These are phyloP conservation scores for Acanthamoeba sp. DNA, from an alignment of 208 protist species.

Conservation along the genomic window DNA sequence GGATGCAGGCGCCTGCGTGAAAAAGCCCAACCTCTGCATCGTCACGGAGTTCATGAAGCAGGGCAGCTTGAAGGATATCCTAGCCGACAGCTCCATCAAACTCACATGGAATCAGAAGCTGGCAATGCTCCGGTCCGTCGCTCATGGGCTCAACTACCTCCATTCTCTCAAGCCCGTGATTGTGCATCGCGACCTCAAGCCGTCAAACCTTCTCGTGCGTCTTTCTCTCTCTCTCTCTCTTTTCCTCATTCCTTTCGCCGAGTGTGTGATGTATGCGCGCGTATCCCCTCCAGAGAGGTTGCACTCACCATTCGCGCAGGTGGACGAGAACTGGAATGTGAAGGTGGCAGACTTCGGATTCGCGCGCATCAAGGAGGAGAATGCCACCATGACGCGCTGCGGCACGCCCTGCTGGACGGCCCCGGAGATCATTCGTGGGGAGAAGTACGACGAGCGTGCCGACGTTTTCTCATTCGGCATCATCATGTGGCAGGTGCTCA, in stretches of 20 bases:
- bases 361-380: conserved; percentile 9
- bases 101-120: conserved; percentile 24
- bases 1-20: conserved; percentile 45
- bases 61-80: conserved; percentile 78
- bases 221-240: too few relatives aligned
- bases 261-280: too few relatives aligned
- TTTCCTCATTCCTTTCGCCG: too few relatives aligned
- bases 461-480: neutral
- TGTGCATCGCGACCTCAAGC: conserved; percentile 30
- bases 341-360: conserved; percentile 11
- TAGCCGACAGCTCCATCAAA: conserved; percentile 44
- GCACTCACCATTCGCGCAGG: neutral
- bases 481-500: neutral
- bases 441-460: neutral
- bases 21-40: conserved; percentile 83
- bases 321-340: conserved; percentile 31
- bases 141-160: conserved; percentile 59
- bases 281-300: too few relatives aligned
- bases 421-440: neutral
- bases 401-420: conserved; percentile 10
- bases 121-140: neutral
- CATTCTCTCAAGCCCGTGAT: conserved; percentile 2
- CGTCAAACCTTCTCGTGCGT: conserved; percentile 41
- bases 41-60: conserved; percentile 82
- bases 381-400: conserved; percentile 15